Percentiles rank a stretch among this genome's conserved stretches.
Evolutionary conservation across 345 rosid species (phyloP).

Genomic region (Jatropha curcas): DNA sequence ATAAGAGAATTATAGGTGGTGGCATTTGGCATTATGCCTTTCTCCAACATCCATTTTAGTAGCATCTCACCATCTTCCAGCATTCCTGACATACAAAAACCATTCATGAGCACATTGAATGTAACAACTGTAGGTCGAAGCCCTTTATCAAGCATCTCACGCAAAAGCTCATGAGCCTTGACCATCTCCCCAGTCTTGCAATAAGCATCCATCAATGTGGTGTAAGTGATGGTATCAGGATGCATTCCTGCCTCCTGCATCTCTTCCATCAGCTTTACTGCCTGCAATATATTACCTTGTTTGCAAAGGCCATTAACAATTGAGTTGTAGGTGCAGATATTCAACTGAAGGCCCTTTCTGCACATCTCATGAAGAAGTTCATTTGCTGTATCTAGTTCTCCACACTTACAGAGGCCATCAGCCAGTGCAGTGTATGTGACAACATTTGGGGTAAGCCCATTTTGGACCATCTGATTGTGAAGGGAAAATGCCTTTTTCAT

Average conservation of each 20-base stretch:
- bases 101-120: constrained; percentile 87
- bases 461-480: constrained; percentile 80
- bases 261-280: constrained; percentile 71
- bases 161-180: constrained; percentile 64
- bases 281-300: constrained; percentile 61
- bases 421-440: constrained; percentile 81
- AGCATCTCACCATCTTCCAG: constrained; percentile 75
- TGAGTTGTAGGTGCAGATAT: constrained; percentile 71
- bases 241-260: constrained; percentile 57
- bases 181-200: constrained; percentile 70
- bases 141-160: constrained; percentile 75
- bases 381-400: constrained; percentile 81
- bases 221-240: constrained; percentile 73
- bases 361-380: constrained; percentile 90
- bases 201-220: constrained; percentile 82
- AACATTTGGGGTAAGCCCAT: constrained; percentile 65
- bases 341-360: constrained; percentile 69
- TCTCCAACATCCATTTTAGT: constrained; percentile 81
- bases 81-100: constrained; percentile 83
- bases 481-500: constrained; percentile 67
- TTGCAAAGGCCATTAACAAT: constrained; percentile 84
- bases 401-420: constrained; percentile 82
- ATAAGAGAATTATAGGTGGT: constrained; percentile 76
- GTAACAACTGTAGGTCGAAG: constrained; percentile 73
- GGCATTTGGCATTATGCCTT: constrained; percentile 73